Evolutionary conservation across 345 rosid genomes (phyloP).

Genomic region (Aethionema arabicum): DNA sequence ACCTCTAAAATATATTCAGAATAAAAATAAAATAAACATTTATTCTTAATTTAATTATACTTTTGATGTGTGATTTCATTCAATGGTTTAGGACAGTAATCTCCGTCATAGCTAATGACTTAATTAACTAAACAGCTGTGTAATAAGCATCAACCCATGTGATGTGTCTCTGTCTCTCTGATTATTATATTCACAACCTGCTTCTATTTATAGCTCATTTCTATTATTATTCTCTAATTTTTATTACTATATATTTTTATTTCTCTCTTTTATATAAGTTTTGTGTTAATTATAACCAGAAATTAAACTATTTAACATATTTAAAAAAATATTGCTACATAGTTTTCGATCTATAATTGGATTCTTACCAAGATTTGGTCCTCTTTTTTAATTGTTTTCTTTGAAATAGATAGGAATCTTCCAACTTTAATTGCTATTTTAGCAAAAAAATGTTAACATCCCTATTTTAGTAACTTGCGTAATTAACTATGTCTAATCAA

Average conservation of each 20-base stretch:
- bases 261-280: conserved; percentile 1
- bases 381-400: not conserved
- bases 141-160: conserved; percentile 41
- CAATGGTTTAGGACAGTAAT: conserved; percentile 39
- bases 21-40: not conserved
- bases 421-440: too few relatives aligned
- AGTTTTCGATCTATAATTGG: not conserved
- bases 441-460: too few relatives aligned
- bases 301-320: not conserved
- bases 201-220: conserved; percentile 19
- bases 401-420: too few relatives aligned
- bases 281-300: not conserved
- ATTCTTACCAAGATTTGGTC: conserved; percentile 27
- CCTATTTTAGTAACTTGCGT: too few relatives aligned
- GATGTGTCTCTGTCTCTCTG: conserved; percentile 30
- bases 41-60: conserved; percentile 11
- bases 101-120: conserved; percentile 25
- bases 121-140: conserved; percentile 41
- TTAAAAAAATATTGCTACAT: conserved; percentile 10
- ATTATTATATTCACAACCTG: conserved; percentile 32
- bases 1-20: conserved; percentile 11
- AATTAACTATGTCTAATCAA: too few relatives aligned
- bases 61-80: conserved; percentile 3
- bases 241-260: conserved; percentile 21
- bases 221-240: conserved; percentile 30